Evolutionary conservation across 257 asterid species (phyloP), one percentile per base, ranked within the genome.

Genomic region (Cruciata laevipes): DNA sequence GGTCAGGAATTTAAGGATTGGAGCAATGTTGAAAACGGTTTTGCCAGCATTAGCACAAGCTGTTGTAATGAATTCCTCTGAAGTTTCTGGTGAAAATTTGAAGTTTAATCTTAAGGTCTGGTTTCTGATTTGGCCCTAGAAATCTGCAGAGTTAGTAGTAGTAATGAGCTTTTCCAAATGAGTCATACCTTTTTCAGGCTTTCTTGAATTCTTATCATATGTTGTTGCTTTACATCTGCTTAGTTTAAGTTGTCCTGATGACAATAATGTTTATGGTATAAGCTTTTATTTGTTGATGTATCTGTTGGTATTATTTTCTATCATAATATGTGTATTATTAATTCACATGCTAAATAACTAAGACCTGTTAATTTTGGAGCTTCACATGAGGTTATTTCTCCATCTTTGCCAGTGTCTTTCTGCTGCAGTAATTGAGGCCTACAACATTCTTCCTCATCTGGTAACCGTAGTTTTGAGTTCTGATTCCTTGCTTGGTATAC

Each of bases 21-120:
- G 98, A 79, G 98, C 95, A 71, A 89, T 86, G 96, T 81, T 85
- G 88, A 87, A 87, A 80, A 88, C 96, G 65, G 74, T 91, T 72
- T 92, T 91, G 73, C 95, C 96, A 49, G 98, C 96, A 71, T 79
- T 91, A 80, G 98, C 95, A 72, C 96, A 91, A 74, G 98, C 96
- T 70, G 67, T 88, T 71, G 93, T 78, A 69, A 81, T 85, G 81
- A 84, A 79, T 76, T 83, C 83, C 27, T 0, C 72, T 60, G 81
- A 73, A 72, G 82, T 77, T 81, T 70, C 71, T 60, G 61, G 76
- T 79, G 86, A 66, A 75, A 82, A 77, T 72, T 63, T 75, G 82
- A 91, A 91, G 83, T 89, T 87, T 64, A 82, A 75, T 69, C 75
- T 84, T 77, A 89, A 83, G 97, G 97, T 89, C 71, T 75, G 75